These are phyloP conservation scores for Colletotrichum sp. DNA, from an alignment of 2,329 filamentous ascomycete species.

Conservation along the genomic window DNA sequence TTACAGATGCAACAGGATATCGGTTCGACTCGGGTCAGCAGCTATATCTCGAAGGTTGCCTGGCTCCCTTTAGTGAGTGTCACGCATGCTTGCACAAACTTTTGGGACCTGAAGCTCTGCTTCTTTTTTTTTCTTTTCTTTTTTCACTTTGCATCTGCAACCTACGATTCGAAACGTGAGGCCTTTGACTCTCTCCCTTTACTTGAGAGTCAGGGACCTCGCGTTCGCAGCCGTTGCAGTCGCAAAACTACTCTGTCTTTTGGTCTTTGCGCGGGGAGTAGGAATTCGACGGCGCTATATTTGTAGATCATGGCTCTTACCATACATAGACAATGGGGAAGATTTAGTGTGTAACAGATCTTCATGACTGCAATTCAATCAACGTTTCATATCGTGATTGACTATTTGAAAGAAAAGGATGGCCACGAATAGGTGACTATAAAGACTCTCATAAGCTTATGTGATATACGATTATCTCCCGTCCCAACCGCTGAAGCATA, in stretches of 20 bases:
- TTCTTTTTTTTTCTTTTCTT: background rate
- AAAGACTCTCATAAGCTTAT: too few relatives aligned
- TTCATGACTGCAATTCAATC: too few relatives aligned
- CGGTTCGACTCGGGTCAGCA: background rate
- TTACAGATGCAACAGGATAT: background rate
- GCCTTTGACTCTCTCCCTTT: background rate
- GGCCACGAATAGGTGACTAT: background rate
- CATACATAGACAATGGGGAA: too few relatives aligned
- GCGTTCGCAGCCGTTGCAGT: background rate
- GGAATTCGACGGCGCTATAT: fast-evolving
- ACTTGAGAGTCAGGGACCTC: background rate
- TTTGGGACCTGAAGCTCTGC: background rate
- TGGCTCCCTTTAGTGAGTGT: background rate
- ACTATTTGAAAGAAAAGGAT: too few relatives aligned
- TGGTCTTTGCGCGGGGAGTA: fast-evolving
- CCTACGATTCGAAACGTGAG: fast-evolving
- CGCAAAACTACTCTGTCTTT: too few relatives aligned
- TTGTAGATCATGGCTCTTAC: fast-evolving
- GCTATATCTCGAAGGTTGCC: background rate
- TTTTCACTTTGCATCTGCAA: background rate
- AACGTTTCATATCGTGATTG: too few relatives aligned
- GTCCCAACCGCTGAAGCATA: too few relatives aligned
- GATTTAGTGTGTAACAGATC: too few relatives aligned
- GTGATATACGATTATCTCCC: too few relatives aligned
- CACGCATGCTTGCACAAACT: background rate